phyloP scores from a whole-genome alignment of 192 early-diverging fungal species.

The Podila clonocystis region DNA sequence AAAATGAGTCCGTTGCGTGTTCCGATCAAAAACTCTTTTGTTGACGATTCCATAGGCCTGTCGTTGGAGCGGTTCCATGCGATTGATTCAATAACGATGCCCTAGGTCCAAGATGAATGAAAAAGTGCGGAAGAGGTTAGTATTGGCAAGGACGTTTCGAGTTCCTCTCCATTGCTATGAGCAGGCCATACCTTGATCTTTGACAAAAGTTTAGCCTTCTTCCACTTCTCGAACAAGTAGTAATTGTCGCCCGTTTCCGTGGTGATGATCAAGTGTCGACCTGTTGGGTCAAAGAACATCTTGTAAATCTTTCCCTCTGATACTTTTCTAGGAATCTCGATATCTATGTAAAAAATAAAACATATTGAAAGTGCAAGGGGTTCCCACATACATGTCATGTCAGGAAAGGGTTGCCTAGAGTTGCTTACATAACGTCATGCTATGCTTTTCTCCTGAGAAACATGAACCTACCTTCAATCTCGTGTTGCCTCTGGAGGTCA shows the following conservation, averaged over 20 bases:
- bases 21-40: slow-evolving; percentile 86
- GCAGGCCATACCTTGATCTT: slow-evolving; percentile 72
- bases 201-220: slow-evolving; percentile 80
- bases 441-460: background rate
- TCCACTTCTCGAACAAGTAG: slow-evolving; percentile 89
- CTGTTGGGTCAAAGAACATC: slow-evolving; percentile 89
- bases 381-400: background rate
- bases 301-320: slow-evolving; percentile 71
- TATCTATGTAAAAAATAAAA: slow-evolving; percentile 56
- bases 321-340: slow-evolving; percentile 72
- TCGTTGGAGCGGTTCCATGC: slow-evolving; percentile 83
- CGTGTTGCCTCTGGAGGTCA: slow-evolving; percentile 84
- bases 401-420: too few species aligned
- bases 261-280: slow-evolving; percentile 88
- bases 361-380: background rate
- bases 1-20: slow-evolving; percentile 88
- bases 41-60: slow-evolving; percentile 64
- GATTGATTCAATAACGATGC: slow-evolving; percentile 85
- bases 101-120: slow-evolving; percentile 47
- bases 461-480: slow-evolving; percentile 72
- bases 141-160: too few species aligned
- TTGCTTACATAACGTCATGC: too few species aligned
- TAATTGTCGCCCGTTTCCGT: slow-evolving; percentile 93
- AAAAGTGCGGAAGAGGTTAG: background rate
- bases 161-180: too few species aligned